Base-by-base conservation (phyloP, 148 eudicot genomes). In the Amaranthus cruentus region DNA sequence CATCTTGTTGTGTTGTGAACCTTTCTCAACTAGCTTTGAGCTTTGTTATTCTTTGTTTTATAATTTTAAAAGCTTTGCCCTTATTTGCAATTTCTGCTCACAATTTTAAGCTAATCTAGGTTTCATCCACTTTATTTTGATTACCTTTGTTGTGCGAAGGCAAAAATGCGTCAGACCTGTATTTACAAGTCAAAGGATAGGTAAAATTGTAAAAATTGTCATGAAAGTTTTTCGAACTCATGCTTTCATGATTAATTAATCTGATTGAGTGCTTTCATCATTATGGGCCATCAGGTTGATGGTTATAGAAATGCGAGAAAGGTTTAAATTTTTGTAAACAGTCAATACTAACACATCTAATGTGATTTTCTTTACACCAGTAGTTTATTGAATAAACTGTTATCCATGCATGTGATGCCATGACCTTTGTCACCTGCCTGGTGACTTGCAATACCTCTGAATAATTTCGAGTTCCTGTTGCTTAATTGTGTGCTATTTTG, bases 381-480 rank as follows among this genome's bases (percentile, higher is more conserved):
- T 28, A 28, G 38, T 28, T 28, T 28, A 28, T 28, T 28, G 38
- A 28, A 28, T 28, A 28, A 28, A 28, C 38, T 28, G 38, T 28
- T 28, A 28, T 28, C 38, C 38, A 60, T 42, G 63, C 10, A 28
- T 21, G 60, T 60, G 43, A 8, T 6, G 11, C 9, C 44, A 60
- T 55, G 70, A 18, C 43, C 52, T 52, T 53, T 75, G 6, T 42
- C 48, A 47, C 47, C 47, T 63, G 55, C 69, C 11, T 74, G 54
- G 55, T 51, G 21, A 3, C 12, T 44, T 3, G 51, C 73, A 14
- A 10, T 6, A 9, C 28, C 63, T 60, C 28, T 60, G 63, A 21
- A 28, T 60, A 28, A 46, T 12, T 13, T 55, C 47, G 43, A 4
- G 4, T 10, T 54, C 9, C 10, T 56, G 64, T 28, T 21, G 63